phyloP scores from a whole-genome alignment of 768 basidiomycete genomes.

The Cystobasidium tubakii region DNA sequence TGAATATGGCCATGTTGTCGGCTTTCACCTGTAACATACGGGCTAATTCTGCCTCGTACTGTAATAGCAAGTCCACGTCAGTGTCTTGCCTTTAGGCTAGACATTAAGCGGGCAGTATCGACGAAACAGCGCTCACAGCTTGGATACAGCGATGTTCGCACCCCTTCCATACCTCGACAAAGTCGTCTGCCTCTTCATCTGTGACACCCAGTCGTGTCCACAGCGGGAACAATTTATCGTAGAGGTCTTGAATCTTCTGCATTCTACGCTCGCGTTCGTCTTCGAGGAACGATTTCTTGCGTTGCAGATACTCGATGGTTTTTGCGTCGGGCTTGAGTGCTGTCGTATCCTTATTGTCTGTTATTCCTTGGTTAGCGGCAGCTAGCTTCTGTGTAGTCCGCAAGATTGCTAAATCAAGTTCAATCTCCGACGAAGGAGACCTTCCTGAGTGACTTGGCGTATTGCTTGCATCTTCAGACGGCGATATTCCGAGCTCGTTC shows the following conservation, averaged over 20 bases:
- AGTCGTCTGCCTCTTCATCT: conserved; percentile 78
- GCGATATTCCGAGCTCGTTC: conserved; percentile 3
- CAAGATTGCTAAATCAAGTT: not conserved
- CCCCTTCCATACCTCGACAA: conserved; percentile 72
- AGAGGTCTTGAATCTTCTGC: conserved; percentile 83
- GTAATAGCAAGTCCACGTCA: conserved; percentile 19
- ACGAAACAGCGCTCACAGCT: conserved; percentile 53
- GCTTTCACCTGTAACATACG: conserved; percentile 83
- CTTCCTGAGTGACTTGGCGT: not conserved
- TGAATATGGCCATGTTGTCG: conserved; percentile 77
- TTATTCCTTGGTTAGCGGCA: not conserved
- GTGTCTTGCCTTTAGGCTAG: too few species aligned
- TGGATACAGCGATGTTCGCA: conserved; percentile 68
- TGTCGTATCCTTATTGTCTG: not conserved
- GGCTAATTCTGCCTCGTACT: conserved; percentile 81
- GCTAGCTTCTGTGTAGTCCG: not conserved
- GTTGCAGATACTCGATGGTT: not conserved
- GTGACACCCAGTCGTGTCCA: conserved; percentile 80
- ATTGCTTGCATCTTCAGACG: not conserved
- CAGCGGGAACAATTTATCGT: conserved; percentile 82
- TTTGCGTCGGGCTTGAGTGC: not conserved
- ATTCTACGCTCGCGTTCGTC: not conserved
- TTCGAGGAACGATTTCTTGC: not conserved
- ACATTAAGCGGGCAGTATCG: too few species aligned
- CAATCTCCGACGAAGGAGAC: not conserved